Percentiles rank a stretch among this genome's conserved stretches.
These are phyloP conservation scores for Pisolithus sp. DNA, from an alignment of 768 basidiomycete genomes.

Conservation along the genomic window DNA sequence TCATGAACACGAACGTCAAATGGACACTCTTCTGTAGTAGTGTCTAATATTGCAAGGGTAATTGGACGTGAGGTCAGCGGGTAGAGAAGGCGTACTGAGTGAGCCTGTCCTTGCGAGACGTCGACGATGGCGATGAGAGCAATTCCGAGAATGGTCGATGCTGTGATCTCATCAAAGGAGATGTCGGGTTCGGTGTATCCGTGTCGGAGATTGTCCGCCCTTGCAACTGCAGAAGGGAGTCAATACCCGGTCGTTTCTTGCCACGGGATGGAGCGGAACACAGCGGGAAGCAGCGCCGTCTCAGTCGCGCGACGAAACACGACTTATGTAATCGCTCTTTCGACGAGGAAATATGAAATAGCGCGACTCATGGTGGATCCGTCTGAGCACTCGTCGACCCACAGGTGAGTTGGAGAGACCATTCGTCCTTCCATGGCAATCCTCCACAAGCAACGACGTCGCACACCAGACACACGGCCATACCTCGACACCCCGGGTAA, in stretches of 20 bases:
- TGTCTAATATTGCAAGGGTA: constrained; percentile 25
- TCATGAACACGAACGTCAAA: neutral
- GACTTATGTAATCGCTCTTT: no score
- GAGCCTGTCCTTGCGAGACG: constrained; percentile 17
- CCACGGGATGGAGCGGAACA: constrained; percentile 30
- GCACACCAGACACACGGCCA: no score
- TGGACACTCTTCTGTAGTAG: constrained; percentile 34
- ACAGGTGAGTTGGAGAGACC: no score
- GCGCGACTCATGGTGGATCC: no score
- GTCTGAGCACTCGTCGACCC: no score
- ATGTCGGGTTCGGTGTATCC: neutral
- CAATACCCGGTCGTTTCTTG: constrained; percentile 2
- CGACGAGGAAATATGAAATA: no score
- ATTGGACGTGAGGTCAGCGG: neutral
- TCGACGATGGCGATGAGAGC: constrained; percentile 8
- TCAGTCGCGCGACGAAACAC: constrained; percentile 34
- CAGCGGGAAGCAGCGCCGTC: constrained; percentile 52
- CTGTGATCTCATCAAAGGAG: neutral
- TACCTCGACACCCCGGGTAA: no score
- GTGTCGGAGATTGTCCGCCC: neutral
- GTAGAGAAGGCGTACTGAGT: constrained; percentile 18
- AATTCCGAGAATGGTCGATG: constrained; percentile 9
- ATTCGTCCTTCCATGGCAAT: no score
- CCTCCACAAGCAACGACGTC: no score
- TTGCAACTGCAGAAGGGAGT: neutral